Conservation (phyloP, 495 filamentous ascomycete genomes). For the Penicillium manginii region DNA sequence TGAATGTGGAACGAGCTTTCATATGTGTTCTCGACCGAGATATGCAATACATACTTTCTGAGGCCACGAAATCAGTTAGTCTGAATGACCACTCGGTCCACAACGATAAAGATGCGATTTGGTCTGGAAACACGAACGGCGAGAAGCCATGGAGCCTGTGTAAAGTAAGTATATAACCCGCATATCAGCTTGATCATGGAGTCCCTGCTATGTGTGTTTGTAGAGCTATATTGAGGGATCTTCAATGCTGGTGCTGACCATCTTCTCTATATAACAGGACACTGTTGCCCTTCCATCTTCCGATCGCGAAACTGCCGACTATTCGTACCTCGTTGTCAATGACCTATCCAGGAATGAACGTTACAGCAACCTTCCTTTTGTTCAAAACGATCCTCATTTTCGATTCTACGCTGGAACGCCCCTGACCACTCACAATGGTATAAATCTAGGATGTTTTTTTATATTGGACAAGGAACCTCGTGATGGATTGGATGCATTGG, state of each 20-base stretch:
- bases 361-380: slow-evolving; percentile 46
- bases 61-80: slow-evolving; percentile 51
- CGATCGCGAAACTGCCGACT: slow-evolving; percentile 25
- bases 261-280: slow-evolving; percentile 20
- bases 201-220: too few species aligned
- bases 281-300: slow-evolving; percentile 43
- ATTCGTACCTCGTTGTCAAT: slow-evolving; percentile 42
- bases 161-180: slow-evolving; percentile 30
- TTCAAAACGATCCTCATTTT: slow-evolving; percentile 44
- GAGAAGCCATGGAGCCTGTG: slow-evolving; percentile 52
- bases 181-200: too few species aligned
- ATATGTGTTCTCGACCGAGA: slow-evolving; percentile 58
- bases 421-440: slow-evolving; percentile 66
- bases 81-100: slow-evolving; percentile 36
- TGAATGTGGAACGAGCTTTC: slow-evolving; percentile 44
- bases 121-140: slow-evolving; percentile 34
- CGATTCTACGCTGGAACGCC: slow-evolving; percentile 55
- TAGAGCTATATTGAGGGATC: not conserved
- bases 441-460: slow-evolving; percentile 74
- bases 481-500: slow-evolving; percentile 33
- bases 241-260: not conserved
- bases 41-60: slow-evolving; percentile 55
- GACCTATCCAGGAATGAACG: slow-evolving; percentile 46
- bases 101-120: slow-evolving; percentile 34
- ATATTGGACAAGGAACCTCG: slow-evolving; percentile 59